Percentiles rank a stretch among this genome's conserved stretches.
Conservation (phyloP, 768 basidiomycete species). For the Cubamyces lactineus region DNA sequence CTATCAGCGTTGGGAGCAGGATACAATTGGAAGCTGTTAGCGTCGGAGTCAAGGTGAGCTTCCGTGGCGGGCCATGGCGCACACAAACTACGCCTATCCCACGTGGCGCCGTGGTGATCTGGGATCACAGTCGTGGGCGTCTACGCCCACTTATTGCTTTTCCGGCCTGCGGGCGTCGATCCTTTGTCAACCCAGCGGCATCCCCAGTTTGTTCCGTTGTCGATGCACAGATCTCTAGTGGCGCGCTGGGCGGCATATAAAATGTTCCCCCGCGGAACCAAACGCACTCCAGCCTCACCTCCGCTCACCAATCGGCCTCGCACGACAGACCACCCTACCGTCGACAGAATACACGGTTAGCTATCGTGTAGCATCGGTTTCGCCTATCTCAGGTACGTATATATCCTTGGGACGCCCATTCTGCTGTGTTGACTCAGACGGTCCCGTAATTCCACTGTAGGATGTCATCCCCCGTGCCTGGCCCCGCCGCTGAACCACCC, state of each 20-base stretch:
- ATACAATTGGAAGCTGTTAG: neutral
- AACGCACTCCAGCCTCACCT: neutral
- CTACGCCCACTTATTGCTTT: neutral
- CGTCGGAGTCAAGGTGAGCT: neutral
- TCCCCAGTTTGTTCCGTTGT: constrained; percentile 1
- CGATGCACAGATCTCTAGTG: neutral
- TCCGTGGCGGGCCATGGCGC: neutral
- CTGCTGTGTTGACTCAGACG: neutral
- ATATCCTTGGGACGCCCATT: too few relatives aligned
- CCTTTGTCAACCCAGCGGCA: constrained; percentile 14
- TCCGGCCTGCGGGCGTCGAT: constrained; percentile 3
- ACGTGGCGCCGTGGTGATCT: constrained; percentile 3
- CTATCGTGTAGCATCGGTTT: neutral
- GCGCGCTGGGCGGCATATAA: constrained; percentile 5
- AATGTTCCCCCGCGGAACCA: neutral
- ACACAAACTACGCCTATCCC: constrained; percentile 12
- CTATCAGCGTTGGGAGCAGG: neutral
- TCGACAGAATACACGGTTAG: neutral
- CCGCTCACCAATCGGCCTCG: neutral
- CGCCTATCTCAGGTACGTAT: neutral
- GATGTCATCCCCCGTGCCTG: neutral
- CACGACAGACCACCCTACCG: neutral
- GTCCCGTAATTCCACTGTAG: neutral
- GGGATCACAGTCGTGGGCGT: constrained; percentile 5
- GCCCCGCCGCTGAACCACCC: neutral